Evolutionary conservation across 352 stramenopile genomes (phyloP).

Genomic region (Plasmopara muralis): DNA sequence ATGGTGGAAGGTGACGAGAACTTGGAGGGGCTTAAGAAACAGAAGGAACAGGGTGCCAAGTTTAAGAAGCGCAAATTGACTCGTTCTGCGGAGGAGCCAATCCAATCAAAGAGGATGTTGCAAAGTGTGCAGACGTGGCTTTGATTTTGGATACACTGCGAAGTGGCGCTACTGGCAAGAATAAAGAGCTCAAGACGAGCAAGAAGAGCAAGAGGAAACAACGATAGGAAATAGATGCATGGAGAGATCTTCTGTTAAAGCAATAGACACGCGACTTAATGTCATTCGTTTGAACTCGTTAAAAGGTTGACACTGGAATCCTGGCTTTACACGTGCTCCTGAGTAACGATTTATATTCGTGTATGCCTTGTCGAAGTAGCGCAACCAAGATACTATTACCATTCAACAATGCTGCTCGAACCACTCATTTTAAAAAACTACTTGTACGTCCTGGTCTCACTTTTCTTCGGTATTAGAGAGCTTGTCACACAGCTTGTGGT

Average conservation of each 20-base stretch:
- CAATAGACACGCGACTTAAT: too few relatives aligned
- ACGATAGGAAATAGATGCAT: conserved; percentile 1
- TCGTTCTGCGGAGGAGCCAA: conserved; percentile 21
- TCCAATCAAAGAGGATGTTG: conserved; percentile 29
- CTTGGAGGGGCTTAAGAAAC: conserved; percentile 20
- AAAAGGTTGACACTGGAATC: too few relatives aligned
- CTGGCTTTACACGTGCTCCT: too few relatives aligned
- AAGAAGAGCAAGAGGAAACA: conserved; percentile 45
- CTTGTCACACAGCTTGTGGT: conserved; percentile 18
- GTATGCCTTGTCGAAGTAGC: too few relatives aligned
- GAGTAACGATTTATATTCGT: too few relatives aligned
- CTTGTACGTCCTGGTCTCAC: too few relatives aligned
- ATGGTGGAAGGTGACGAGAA: conserved; percentile 37
- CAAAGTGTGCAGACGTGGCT: conserved; percentile 44
- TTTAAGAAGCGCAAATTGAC: conserved; percentile 40
- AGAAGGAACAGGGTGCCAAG: conserved; percentile 33
- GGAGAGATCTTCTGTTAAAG: too few relatives aligned
- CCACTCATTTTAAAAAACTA: too few relatives aligned
- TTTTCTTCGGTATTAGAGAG: not conserved
- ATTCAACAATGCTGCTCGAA: too few relatives aligned
- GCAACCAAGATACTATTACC: too few relatives aligned
- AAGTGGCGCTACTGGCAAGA: conserved; percentile 19
- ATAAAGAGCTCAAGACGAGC: conserved; percentile 38
- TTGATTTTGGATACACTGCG: conserved; percentile 65
- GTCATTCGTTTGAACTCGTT: too few relatives aligned